Conservation (phyloP, 2,329 filamentous ascomycete genomes). For the Neofusicoccum parvum region DNA sequence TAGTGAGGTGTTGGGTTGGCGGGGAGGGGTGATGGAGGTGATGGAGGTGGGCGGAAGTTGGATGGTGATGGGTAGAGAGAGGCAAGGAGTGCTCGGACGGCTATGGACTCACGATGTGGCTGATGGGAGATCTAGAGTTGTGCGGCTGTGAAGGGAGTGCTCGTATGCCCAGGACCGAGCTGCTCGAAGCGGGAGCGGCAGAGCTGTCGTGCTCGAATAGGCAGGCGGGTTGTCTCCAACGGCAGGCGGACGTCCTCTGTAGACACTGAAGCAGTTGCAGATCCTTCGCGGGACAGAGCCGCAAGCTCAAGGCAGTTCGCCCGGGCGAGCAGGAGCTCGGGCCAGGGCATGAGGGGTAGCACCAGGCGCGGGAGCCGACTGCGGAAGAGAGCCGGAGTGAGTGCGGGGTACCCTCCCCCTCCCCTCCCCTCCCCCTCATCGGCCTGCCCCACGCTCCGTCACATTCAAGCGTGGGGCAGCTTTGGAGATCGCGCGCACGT, state of each 20-base stretch:
- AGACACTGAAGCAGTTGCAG: not conserved
- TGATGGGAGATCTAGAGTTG: too few species aligned
- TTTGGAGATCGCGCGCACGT: not conserved
- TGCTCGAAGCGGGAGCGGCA: not conserved
- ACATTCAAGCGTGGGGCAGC: too few species aligned
- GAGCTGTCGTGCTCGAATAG: not conserved
- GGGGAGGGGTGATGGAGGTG: not conserved
- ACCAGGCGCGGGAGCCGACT: not conserved
- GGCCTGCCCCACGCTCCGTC: not conserved
- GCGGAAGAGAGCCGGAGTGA: not conserved
- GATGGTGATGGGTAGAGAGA: not conserved
- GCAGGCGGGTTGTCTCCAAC: not conserved
- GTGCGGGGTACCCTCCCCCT: not conserved
- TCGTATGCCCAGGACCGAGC: not conserved
- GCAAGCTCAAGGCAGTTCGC: too few species aligned
- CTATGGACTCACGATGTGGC: too few species aligned
- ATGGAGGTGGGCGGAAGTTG: not conserved
- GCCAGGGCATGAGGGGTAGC: constrained; percentile 6
- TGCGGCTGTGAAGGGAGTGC: not conserved
- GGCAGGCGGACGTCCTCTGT: not conserved
- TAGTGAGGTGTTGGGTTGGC: too few species aligned
- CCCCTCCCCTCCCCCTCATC: not conserved
- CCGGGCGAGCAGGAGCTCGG: not conserved
- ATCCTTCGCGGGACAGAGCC: too few species aligned
- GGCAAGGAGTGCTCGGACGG: too few species aligned